A percentile compares a stretch with the other conserved stretches of the same genome.
Conservation (phyloP, 1,284 basidiomycete species). For the Trametes hirsuta region DNA sequence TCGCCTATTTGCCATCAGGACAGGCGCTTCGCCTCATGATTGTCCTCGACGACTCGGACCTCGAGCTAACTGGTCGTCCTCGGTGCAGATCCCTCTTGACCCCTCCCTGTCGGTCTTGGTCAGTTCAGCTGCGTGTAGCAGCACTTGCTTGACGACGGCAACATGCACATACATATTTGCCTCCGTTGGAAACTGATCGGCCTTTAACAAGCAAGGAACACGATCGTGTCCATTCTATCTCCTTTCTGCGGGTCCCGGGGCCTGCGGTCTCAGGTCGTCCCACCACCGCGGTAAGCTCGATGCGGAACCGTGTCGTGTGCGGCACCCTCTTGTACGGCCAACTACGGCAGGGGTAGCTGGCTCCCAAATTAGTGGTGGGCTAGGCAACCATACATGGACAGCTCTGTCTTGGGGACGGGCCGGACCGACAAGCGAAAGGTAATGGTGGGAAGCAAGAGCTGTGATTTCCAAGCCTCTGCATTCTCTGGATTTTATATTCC, state of each 20-base stretch:
- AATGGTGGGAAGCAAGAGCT: neutral
- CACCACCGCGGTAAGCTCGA: neutral
- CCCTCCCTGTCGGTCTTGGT: neutral
- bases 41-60: conserved; percentile 11
- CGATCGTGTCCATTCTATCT: conserved; percentile 13
- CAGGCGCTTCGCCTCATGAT: conserved; percentile 12
- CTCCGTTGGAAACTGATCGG: neutral
- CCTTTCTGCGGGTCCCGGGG: neutral
- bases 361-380: too few relatives aligned
- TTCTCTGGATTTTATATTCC: neutral
- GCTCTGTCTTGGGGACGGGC: neutral
- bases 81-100: neutral
- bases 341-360: too few relatives aligned
- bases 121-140: neutral
- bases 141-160: neutral
- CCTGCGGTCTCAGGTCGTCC: neutral
- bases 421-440: neutral
- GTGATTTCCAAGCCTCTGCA: neutral
- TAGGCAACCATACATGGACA: too few relatives aligned
- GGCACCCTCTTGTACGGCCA: too few relatives aligned
- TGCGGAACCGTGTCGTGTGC: neutral
- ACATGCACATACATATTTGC: neutral
- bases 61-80: neutral
- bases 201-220: neutral
- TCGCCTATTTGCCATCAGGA: conserved; percentile 21